These are phyloP conservation scores for Tuber magnatum DNA, from an alignment of 495 filamentous ascomycete species.

Conservation along the genomic window DNA sequence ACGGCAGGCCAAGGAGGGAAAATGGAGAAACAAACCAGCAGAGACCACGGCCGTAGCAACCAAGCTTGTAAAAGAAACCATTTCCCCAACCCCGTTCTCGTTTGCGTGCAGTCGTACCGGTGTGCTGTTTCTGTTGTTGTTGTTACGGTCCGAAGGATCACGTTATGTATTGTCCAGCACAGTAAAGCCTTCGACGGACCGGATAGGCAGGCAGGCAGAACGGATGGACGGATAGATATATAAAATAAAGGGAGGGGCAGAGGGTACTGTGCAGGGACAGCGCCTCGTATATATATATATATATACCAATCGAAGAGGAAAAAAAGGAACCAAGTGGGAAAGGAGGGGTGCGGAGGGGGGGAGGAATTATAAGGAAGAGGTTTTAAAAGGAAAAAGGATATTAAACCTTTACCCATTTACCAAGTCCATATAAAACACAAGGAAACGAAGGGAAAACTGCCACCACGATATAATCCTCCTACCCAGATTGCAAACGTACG, in stretches of 20 bases:
- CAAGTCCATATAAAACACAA: not conserved
- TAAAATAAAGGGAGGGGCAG: not conserved
- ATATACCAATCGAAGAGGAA: not conserved
- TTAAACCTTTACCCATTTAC: not conserved
- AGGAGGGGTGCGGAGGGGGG: not conserved
- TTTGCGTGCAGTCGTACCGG: not conserved
- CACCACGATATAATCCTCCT: not conserved
- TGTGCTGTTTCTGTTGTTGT: too few species aligned
- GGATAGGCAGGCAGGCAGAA: not conserved
- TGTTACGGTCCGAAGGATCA: not conserved
- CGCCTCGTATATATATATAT: not conserved
- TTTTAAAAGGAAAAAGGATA: conserved; percentile 10
- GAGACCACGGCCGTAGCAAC: not conserved
- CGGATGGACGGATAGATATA: not conserved
- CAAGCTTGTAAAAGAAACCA: not conserved
- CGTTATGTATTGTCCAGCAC: not conserved
- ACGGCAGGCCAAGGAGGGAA: not conserved
- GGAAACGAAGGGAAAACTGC: not conserved
- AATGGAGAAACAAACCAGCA: conserved; percentile 1
- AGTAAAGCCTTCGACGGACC: not conserved
- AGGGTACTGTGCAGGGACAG: not conserved
- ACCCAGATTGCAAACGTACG: not conserved
- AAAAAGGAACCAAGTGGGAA: not conserved
- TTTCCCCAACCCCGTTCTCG: not conserved
- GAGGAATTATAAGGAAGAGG: not conserved